These are phyloP conservation scores for Tylopilus balloui DNA, from an alignment of 768 basidiomycete species.

Conservation along the genomic window DNA sequence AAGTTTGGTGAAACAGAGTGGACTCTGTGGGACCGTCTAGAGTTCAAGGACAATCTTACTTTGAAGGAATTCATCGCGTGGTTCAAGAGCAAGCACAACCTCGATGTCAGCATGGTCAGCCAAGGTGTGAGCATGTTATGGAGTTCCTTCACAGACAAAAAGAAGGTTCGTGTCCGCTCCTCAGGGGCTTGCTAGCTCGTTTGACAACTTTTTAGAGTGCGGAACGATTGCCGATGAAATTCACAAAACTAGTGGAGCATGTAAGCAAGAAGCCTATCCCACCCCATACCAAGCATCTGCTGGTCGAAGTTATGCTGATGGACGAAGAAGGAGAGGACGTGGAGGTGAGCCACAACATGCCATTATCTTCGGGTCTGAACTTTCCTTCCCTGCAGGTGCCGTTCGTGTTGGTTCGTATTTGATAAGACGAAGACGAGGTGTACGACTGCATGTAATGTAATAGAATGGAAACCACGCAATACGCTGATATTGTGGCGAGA, in stretches of 20 bases:
- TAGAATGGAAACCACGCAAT: slow-evolving; percentile 1
- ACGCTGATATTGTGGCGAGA: too few relatives aligned
- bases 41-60: slow-evolving; percentile 85
- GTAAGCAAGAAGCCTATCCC: slow-evolving; percentile 94
- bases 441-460: slow-evolving; percentile 8
- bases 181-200: not conserved
- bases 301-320: slow-evolving; percentile 91
- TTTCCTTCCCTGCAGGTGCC: slow-evolving; percentile 51
- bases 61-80: slow-evolving; percentile 77
- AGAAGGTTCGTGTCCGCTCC: slow-evolving; percentile 59
- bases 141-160: slow-evolving; percentile 89
- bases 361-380: not conserved
- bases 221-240: slow-evolving; percentile 83
- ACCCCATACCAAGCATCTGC: slow-evolving; percentile 74
- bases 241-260: slow-evolving; percentile 85
- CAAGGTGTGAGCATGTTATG: slow-evolving; percentile 98
- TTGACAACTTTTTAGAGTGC: slow-evolving; percentile 55
- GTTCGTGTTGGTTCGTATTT: slow-evolving; percentile 74
- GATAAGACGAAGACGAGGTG: slow-evolving; percentile 13
- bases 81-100: slow-evolving; percentile 80
- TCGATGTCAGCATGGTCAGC: slow-evolving; percentile 93
- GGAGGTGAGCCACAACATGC: slow-evolving; percentile 50
- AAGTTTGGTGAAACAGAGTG: slow-evolving; percentile 89
- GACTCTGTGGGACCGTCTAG: slow-evolving; percentile 98
- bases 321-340: slow-evolving; percentile 95